A percentile compares a stretch with the other conserved stretches of the same genome.
Conservation (phyloP, 495 filamentous ascomycete genomes). For the Clavariopsis aquatica region DNA sequence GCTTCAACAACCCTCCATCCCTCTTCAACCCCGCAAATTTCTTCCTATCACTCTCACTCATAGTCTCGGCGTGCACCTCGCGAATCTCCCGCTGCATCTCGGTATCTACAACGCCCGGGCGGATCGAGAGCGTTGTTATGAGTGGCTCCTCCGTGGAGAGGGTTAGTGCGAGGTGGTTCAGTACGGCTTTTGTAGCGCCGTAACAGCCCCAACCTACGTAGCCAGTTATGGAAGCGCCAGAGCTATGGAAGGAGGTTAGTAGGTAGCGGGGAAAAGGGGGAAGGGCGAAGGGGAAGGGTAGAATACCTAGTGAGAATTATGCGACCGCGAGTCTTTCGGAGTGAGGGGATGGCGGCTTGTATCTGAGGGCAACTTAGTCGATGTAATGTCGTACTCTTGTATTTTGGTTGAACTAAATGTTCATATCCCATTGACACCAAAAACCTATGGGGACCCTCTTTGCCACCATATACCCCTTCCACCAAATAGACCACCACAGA, state of each 20-base stretch:
- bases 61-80: slow-evolving; percentile 62
- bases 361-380: slow-evolving; percentile 57
- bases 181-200: slow-evolving; percentile 81
- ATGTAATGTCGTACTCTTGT: not conserved
- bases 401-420: no score
- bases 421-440: no score
- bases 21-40: slow-evolving; percentile 70
- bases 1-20: slow-evolving; percentile 68
- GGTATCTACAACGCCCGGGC: slow-evolving; percentile 87
- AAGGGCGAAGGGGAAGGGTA: slow-evolving; percentile 25
- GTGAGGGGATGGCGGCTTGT: slow-evolving; percentile 69
- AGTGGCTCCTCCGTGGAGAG: slow-evolving; percentile 78
- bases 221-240: slow-evolving; percentile 55
- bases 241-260: not conserved
- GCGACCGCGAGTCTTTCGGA: slow-evolving; percentile 56
- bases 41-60: slow-evolving; percentile 66
- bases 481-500: not conserved
- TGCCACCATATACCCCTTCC: no score
- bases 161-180: slow-evolving; percentile 77
- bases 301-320: slow-evolving; percentile 40
- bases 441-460: no score
- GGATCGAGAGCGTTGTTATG: slow-evolving; percentile 68
- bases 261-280: slow-evolving; percentile 16
- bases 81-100: slow-evolving; percentile 88
- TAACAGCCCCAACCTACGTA: slow-evolving; percentile 81